phyloP scores from a whole-genome alignment of 1,284 basidiomycete genomes.

The Heterobasidion occidentale region DNA sequence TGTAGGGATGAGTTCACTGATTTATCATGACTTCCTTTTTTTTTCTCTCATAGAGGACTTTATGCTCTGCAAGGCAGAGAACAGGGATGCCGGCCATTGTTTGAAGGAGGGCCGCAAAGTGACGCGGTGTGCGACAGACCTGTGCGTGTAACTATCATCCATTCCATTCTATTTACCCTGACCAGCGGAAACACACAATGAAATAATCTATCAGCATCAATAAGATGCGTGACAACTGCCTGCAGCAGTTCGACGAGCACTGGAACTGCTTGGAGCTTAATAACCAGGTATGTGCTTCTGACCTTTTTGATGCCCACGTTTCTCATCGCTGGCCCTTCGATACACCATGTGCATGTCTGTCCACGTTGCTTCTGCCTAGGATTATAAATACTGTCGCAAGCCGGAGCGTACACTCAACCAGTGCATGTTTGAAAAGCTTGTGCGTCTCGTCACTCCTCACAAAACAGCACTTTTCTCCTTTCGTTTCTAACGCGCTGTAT shows the following conservation, averaged over 20 bases:
- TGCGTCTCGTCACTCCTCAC: slow-evolving; percentile 28
- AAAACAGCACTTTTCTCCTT: neutral
- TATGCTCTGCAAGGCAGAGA: slow-evolving; percentile 97
- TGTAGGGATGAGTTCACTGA: neutral
- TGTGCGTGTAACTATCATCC: slow-evolving; percentile 52
- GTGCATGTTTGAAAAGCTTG: slow-evolving; percentile 96
- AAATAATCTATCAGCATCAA: slow-evolving; percentile 53
- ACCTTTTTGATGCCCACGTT: neutral
- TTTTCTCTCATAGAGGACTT: slow-evolving; percentile 78
- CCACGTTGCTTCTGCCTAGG: slow-evolving; percentile 37
- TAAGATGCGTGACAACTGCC: slow-evolving; percentile 91
- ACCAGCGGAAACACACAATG: neutral
- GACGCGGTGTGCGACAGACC: slow-evolving; percentile 89
- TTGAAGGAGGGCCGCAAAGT: slow-evolving; percentile 94
- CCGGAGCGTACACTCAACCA: slow-evolving; percentile 86
- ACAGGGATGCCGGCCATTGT: slow-evolving; percentile 86
- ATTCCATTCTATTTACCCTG: neutral
- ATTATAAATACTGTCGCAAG: slow-evolving; percentile 88
- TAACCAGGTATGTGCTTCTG: slow-evolving; percentile 70
- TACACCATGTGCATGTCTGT: neutral
- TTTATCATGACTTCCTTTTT: neutral
- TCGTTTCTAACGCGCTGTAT: neutral
- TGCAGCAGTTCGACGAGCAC: slow-evolving; percentile 85
- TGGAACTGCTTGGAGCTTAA: slow-evolving; percentile 94
- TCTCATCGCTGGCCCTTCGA: slow-evolving; percentile 2